Conservation (phyloP, 1,284 basidiomycete species). For the Heterobasidion occidentale region DNA sequence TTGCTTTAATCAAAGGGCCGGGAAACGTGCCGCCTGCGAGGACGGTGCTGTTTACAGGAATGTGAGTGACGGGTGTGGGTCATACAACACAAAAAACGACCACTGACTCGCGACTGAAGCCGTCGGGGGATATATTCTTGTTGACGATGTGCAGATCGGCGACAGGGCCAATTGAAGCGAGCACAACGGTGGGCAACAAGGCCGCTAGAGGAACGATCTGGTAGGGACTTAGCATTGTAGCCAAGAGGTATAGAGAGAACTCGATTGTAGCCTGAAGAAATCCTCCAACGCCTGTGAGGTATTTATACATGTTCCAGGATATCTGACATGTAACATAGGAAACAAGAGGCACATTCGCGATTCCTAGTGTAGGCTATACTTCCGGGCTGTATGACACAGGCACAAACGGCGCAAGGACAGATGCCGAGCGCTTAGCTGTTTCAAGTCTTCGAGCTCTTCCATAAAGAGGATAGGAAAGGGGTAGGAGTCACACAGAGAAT, state of each 20-base stretch:
- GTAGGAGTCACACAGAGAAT: too few relatives aligned
- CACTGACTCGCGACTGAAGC: slow-evolving; percentile 25
- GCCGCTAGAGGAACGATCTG: not conserved
- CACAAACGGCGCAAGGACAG: too few relatives aligned
- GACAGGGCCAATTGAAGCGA: slow-evolving; percentile 22
- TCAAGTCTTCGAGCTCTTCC: too few relatives aligned
- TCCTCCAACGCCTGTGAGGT: not conserved
- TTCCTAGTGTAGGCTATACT: too few relatives aligned
- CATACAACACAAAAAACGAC: not conserved
- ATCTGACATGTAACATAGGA: not conserved
- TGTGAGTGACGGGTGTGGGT: not conserved
- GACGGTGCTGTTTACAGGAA: slow-evolving; percentile 1
- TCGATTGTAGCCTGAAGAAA: not conserved
- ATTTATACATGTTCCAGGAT: not conserved
- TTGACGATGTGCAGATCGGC: slow-evolving; percentile 28
- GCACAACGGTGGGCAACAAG: not conserved
- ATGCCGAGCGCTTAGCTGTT: too few relatives aligned
- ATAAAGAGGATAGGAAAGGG: too few relatives aligned
- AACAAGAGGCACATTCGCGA: not conserved
- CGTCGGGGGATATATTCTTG: slow-evolving; percentile 30
- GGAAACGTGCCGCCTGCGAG: slow-evolving; percentile 6
- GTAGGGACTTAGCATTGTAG: not conserved
- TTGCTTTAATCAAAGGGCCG: slow-evolving; percentile 5
- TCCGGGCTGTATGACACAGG: too few relatives aligned
- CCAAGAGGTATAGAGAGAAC: not conserved